Base-by-base conservation (phyloP, 495 filamentous ascomycete species). In the Beverwykella pulmonaria region DNA sequence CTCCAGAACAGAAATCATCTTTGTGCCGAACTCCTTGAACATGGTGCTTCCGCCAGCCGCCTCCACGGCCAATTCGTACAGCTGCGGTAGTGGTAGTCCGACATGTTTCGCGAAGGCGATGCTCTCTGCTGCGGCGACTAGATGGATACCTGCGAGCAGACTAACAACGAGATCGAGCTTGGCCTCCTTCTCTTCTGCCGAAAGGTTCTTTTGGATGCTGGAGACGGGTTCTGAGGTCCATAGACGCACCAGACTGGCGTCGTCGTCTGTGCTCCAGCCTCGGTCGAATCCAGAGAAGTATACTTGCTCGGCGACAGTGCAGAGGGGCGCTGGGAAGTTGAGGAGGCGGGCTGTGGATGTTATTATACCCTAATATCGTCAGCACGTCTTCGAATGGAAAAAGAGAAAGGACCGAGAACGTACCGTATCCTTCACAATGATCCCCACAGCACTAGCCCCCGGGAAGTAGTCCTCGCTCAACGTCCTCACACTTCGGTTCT, bases 391-490 rank as follows among this genome's bases (percentile, higher is more conserved):
- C 56, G 26, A 2, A 41, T 14, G 12, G 3, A 20, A 39, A 17
- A 47, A 32, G 19, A 19, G 1, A 26, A 47, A 19, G 34, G 22
- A 60, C 25, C 20, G 15, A 12, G 15, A 15, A 77, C 80, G 59
- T 72, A 84, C 81, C 53, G 87, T 86, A 77, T 94, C 91, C 77
- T 94, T 94, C 27, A 89, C 71, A 61, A 94, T 93, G 71, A 93
- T 93, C 27, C 81, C 84, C 68, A 92, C 73, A 1, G 90, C 90
- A 71, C 86, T 89, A 22, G 75, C 76, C 29, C 86, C 86, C 8
- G 89, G 78, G 52, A 84, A 83, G 78, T 87, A 83, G 66, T 88
- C 88, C 66, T 85, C 78, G 5, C 85, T 84, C 63, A 93, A 67
- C 82, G 92, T 90, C 55, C 87, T 81, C 56, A 86, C 84, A 4